Evolutionary conservation across 2,329 filamentous ascomycete species (phyloP), one percentile per base, ranked within the genome.

Genomic region (Scedosporium apiospermum): DNA sequence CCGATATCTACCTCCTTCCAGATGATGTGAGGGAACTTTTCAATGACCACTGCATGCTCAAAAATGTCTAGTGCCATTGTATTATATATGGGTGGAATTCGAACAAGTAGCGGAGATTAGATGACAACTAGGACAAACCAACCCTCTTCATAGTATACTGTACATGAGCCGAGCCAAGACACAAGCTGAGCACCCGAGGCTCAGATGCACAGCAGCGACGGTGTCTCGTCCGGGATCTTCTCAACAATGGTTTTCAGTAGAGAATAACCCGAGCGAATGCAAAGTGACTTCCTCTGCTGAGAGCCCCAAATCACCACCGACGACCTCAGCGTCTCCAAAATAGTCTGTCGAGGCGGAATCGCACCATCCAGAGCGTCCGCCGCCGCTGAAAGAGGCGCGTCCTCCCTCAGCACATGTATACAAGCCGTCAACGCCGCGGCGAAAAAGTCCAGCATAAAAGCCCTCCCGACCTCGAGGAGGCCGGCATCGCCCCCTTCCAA

Each of bases 381-480:
- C 51, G 21, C 18, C 12, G 51, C 51, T 7, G 51, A 55, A 3
- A 74, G 65, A 2, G 72, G 73, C 30, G 71, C 72, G 58, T 75
- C 73, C 61, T 69, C 67, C 21, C 73, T 70, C 44, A 75, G 66
- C 27, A 75, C 69, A 63, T 74, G 72, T 4, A 74, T 68, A 41
- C 67, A 71, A 2, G 72, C 71, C 34, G 73, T 74, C 57, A 75
- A 63, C 1, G 69, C 68, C 1, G 72, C 72, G 3, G 73, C 73
- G 67, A 74, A 73, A 63, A 74, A 74, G 64, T 74, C 73, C 5
- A 73, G 67, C 14, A 73, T 70, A 64, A 72, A 74, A 1, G 71
- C 69, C 1, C 72, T 67, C 2, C 71, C 72, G 10, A 74, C 70
- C 3, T 74, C 66, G 30, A 73, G 69, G 23, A 71, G 64, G n/a